Percentiles rank a stretch among this genome's conserved stretches.
Conservation (phyloP, 2,329 filamentous ascomycete species). For the Fusarium sp. region DNA sequence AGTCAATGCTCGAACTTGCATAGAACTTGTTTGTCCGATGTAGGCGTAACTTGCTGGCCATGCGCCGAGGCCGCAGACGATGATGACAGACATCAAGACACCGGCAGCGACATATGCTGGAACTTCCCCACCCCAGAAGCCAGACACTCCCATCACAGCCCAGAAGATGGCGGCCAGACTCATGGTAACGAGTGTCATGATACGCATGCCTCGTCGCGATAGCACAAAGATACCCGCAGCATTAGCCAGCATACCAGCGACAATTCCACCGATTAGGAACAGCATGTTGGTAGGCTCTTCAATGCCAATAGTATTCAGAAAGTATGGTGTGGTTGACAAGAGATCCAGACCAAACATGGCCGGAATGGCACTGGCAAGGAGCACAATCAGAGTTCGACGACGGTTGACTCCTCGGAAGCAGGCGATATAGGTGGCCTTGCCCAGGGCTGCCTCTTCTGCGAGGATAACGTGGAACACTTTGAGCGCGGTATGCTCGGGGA, state of each 20-base stretch:
- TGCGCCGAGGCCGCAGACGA: conserved; percentile 50
- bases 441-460: background rate
- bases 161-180: background rate
- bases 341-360: background rate
- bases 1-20: conserved; percentile 23
- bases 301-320: background rate
- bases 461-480: background rate
- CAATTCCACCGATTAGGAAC: background rate
- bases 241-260: background rate
- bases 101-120: background rate
- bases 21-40: conserved; percentile 36
- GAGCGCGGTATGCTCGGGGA: background rate
- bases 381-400: background rate
- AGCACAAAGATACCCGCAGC: background rate
- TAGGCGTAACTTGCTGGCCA: conserved; percentile 54
- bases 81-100: conserved; percentile 52
- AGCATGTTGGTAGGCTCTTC: background rate
- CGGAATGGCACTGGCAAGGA: background rate
- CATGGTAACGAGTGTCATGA: background rate
- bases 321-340: background rate
- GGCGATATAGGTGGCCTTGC: background rate
- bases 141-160: background rate
- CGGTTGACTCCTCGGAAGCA: background rate
- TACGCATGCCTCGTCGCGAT: background rate
- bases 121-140: background rate